Percentiles rank a stretch among this genome's conserved stretches.
These are phyloP conservation scores for Microdochium nivale DNA, from an alignment of 2,329 filamentous ascomycete species.

Conservation along the genomic window DNA sequence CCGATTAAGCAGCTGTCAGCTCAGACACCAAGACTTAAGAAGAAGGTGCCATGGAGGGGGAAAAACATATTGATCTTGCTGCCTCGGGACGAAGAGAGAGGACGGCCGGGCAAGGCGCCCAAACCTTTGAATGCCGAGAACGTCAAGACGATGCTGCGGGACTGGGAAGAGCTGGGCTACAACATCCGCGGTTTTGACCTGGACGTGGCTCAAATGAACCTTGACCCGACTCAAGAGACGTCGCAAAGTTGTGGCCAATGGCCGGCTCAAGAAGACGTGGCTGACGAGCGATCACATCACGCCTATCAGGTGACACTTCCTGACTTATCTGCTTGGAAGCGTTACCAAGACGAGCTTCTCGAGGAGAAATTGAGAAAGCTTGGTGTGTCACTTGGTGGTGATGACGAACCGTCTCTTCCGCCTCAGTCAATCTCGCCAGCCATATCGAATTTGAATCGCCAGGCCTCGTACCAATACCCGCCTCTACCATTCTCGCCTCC, in stretches of 20 bases:
- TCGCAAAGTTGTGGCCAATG: conserved; percentile 62
- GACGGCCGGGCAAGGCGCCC: conserved; percentile 43
- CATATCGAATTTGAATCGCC: conserved; percentile 53
- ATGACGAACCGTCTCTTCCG: conserved; percentile 56
- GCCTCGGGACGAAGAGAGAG: conserved; percentile 59
- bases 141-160: conserved; percentile 51
- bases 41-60: conserved; percentile 66
- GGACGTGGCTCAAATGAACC: conserved; percentile 28
- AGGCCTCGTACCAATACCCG: conserved; percentile 66
- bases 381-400: conserved; percentile 67
- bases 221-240: conserved; percentile 25
- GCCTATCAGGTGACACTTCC: conserved; percentile 60
- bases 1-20: conserved; percentile 27
- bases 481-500: conserved; percentile 77
- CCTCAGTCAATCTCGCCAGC: conserved; percentile 58
- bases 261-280: conserved; percentile 53
- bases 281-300: conserved; percentile 41
- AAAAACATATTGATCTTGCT: conserved; percentile 66
- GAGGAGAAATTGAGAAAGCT: conserved; percentile 90
- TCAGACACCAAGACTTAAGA: conserved; percentile 51
- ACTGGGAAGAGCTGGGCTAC: conserved; percentile 64
- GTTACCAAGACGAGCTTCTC: conserved; percentile 72
- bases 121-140: conserved; percentile 47
- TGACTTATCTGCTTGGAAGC: conserved; percentile 61
- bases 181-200: conserved; percentile 61